Evolutionary conservation across 2,329 filamentous ascomycete species (phyloP).

Genomic region (Pyrenophora tritici-repentis): DNA sequence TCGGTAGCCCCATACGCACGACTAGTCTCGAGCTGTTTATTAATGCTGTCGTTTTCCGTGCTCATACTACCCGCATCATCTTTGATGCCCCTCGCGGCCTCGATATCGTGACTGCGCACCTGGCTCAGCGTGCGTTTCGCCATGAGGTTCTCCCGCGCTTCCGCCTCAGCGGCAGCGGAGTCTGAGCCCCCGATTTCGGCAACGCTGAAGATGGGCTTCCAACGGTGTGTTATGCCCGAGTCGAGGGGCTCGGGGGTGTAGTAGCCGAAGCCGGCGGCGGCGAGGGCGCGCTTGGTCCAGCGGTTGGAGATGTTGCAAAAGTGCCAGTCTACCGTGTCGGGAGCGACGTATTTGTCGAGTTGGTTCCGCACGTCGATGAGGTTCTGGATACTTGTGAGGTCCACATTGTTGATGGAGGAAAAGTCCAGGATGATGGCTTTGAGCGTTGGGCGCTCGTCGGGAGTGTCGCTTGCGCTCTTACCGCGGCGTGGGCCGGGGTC

Average conservation of each 20-base stretch:
- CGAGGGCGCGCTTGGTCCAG: slow-evolving; percentile 91
- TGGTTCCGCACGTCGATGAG: slow-evolving; percentile 96
- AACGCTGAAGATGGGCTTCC: slow-evolving; percentile 93
- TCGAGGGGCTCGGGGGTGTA: slow-evolving; percentile 62
- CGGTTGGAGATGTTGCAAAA: slow-evolving; percentile 89
- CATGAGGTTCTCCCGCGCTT: slow-evolving; percentile 65
- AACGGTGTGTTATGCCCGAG: slow-evolving; percentile 65
- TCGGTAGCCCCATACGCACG: slow-evolving; percentile 39
- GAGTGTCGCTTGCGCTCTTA: slow-evolving; percentile 48
- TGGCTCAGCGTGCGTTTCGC: slow-evolving; percentile 23
- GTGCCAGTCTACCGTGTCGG: slow-evolving; percentile 90
- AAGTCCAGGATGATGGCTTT: slow-evolving; percentile 94
- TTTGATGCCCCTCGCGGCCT: slow-evolving; percentile 16
- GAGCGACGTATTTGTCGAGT: slow-evolving; percentile 83
- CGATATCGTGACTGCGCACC: slow-evolving; percentile 57
- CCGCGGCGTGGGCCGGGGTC: slow-evolving; percentile 76
- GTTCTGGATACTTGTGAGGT: slow-evolving; percentile 89
- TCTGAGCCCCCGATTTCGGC: slow-evolving; percentile 80
- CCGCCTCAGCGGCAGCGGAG: slow-evolving; percentile 73
- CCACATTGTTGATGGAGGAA: slow-evolving; percentile 90
- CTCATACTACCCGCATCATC: slow-evolving; percentile 10
- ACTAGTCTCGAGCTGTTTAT: slow-evolving; percentile 38
- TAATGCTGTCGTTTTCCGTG: slow-evolving; percentile 36
- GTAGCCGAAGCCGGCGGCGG: slow-evolving; percentile 88
- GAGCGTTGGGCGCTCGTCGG: slow-evolving; percentile 67